Evolutionary conservation across 352 stramenopile species (phyloP).

Genomic region (Pythium apleroticum): DNA sequence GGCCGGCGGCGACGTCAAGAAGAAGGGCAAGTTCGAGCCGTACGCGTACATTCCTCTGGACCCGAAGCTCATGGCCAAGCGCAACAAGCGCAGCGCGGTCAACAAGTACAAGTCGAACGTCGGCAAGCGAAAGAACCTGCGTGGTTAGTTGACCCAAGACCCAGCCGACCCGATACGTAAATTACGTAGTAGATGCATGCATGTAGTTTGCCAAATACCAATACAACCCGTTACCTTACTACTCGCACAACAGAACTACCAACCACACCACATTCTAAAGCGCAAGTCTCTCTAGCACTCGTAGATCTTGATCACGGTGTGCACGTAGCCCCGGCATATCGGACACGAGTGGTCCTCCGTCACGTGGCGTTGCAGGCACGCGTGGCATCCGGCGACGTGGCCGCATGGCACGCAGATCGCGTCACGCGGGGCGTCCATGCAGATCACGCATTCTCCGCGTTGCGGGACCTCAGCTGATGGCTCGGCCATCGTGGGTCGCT

Average conservation of each 20-base stretch:
- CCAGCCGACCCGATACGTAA: not conserved
- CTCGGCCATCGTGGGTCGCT: not conserved
- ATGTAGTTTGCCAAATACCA: slow-evolving; percentile 9
- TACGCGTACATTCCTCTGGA: slow-evolving; percentile 98
- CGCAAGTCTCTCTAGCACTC: slow-evolving; percentile 20
- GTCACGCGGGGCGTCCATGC: slow-evolving; percentile 48
- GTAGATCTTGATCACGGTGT: slow-evolving; percentile 44
- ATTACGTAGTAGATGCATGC: slow-evolving; percentile 6
- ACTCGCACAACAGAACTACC: not conserved
- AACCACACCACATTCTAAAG: too few species aligned
- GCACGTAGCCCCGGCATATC: slow-evolving; percentile 41
- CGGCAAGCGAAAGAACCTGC: slow-evolving; percentile 65
- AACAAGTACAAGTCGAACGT: slow-evolving; percentile 75
- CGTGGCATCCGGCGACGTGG: slow-evolving; percentile 54
- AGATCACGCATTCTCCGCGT: slow-evolving; percentile 53
- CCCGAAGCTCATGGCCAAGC: slow-evolving; percentile 92
- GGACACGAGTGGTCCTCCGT: slow-evolving; percentile 36
- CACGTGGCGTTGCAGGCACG: slow-evolving; percentile 42
- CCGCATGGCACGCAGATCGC: slow-evolving; percentile 68
- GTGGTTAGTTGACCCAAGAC: not conserved
- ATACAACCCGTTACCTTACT: not conserved
- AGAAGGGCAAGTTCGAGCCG: slow-evolving; percentile 96
- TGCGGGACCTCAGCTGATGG: not conserved
- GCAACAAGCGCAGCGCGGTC: slow-evolving; percentile 83
- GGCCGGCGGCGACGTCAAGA: slow-evolving; percentile 95